Percentiles rank a stretch among this genome's conserved stretches.
Evolutionary conservation across 371 early-diverging fungal genomes (phyloP).

Genomic region (Funneliformis caledonium): DNA sequence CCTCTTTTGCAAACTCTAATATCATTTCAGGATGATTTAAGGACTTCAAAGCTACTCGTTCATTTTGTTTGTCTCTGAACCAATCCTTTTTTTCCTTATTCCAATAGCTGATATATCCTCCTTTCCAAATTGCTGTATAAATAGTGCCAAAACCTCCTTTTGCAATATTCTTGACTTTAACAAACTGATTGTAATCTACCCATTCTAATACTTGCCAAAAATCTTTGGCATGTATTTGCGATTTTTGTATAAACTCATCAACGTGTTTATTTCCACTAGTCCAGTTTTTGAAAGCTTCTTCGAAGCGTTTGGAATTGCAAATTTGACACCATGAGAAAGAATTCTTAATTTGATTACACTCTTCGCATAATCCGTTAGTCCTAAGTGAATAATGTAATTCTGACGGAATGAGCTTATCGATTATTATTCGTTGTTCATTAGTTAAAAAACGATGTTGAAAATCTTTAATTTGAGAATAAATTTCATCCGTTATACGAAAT

Average conservation of each 20-base stretch:
- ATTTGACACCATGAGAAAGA: constrained; percentile 2
- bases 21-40: too few relatives aligned
- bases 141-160: constrained; percentile 20
- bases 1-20: too few relatives aligned
- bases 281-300: constrained; percentile 1
- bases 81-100: not conserved
- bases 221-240: constrained; percentile 7
- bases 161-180: not conserved
- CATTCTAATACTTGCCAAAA: constrained; percentile 4
- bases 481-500: too few relatives aligned
- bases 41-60: too few relatives aligned
- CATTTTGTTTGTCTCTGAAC: not conserved
- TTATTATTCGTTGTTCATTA: too few relatives aligned
- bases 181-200: constrained; percentile 12
- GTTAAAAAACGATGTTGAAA: too few relatives aligned
- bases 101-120: not conserved
- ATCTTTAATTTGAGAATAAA: too few relatives aligned
- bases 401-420: too few relatives aligned
- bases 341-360: constrained; percentile 7
- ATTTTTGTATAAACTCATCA: constrained; percentile 26
- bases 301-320: not conserved
- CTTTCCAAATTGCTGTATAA: constrained; percentile 4
- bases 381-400: too few relatives aligned
- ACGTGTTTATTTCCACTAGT: not conserved
- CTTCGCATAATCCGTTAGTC: constrained; percentile 1